Percentiles rank a stretch among this genome's conserved stretches.
Conservation (phyloP, 2,329 filamentous ascomycete genomes). For the Diaporthe sp. region DNA sequence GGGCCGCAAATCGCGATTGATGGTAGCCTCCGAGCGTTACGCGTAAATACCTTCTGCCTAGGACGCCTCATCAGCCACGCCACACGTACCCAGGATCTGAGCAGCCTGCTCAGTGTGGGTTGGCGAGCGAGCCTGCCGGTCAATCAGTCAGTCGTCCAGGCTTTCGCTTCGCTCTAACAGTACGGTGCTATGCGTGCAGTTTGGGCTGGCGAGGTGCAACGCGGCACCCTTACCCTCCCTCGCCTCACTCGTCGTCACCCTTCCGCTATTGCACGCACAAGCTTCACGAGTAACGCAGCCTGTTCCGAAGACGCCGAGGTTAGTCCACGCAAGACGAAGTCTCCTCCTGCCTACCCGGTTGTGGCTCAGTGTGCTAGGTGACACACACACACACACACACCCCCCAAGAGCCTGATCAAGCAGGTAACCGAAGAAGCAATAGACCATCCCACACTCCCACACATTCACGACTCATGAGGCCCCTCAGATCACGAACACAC, state of each 20-base stretch:
- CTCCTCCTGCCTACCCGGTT: background rate
- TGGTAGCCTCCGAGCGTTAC: constrained; percentile 20
- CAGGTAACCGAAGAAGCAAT: constrained; percentile 30
- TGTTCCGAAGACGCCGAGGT: constrained; percentile 18
- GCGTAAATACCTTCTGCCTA: constrained; percentile 33
- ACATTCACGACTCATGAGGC: constrained; percentile 9
- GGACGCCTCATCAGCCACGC: constrained; percentile 22
- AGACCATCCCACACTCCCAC: constrained; percentile 18
- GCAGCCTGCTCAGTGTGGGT: background rate
- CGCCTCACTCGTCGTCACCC: constrained; percentile 29
- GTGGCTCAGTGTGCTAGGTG: constrained; percentile 7
- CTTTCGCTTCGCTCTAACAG: background rate
- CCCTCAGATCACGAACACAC: constrained; percentile 21
- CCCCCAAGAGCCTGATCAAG: background rate
- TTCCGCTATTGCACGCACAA: constrained; percentile 23
- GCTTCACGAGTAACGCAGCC: constrained; percentile 8
- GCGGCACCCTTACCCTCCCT: background rate
- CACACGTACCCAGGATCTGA: background rate
- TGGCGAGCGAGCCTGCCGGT: background rate
- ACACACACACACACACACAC: constrained; percentile 9
- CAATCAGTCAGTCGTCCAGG: background rate
- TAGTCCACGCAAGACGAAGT: constrained; percentile 2
- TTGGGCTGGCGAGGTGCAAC: constrained; percentile 21
- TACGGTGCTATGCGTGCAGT: background rate
- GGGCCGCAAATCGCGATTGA: background rate